Evolutionary conservation across 371 early-diverging fungal genomes (phyloP), one percentile per base, ranked within the genome.

Genomic region (Cokeromyces recurvatus): DNA sequence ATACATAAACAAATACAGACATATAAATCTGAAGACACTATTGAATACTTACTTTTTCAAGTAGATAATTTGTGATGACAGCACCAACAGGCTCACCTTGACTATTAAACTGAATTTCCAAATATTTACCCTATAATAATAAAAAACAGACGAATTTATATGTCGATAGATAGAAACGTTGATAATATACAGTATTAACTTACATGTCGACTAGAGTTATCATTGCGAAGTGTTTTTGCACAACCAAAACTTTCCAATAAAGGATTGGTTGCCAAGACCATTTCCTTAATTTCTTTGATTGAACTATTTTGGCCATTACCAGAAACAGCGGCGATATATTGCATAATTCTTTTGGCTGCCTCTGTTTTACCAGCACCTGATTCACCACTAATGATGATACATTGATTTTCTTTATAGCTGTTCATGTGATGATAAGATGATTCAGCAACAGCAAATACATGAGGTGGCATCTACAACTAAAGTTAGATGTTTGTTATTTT

Each of bases 211-310:
- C 91, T 90, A 2, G 96, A 95, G 71, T 99, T 99, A 71, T 99
- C 94, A 77, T 99, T 99, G 56, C 96, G 82, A 49, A 96, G 64
- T 2, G 99, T 99, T 66, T 99, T 98, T 35, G 99, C 99, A 74
- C 99, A 98, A 40, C 99, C 99, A 79, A 99, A 99, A 46, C 95
- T 91, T 72, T 99, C 99, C 19, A 99, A 74, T 32, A 99, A 72
- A 15, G 98, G 96, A 69, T 97, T 97, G 4, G 96, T 94, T 17
- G 92, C 95, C 49, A 97, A 74, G 40, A 97, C 96, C 86, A 96
- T 95, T 47, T 88, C 85, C 67, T 95, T 97, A 58, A 95, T 89
- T 55, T 92, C 86, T 48, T 92, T 86, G 49, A 97, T 92, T 16
- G 84, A 82, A 11, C 87, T 74, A 6, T 82, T 86, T 24, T 56